A percentile compares a stretch with the other conserved stretches of the same genome.
Conservation (phyloP, 1,284 basidiomycete species). For the Cryptococcus sp. region DNA sequence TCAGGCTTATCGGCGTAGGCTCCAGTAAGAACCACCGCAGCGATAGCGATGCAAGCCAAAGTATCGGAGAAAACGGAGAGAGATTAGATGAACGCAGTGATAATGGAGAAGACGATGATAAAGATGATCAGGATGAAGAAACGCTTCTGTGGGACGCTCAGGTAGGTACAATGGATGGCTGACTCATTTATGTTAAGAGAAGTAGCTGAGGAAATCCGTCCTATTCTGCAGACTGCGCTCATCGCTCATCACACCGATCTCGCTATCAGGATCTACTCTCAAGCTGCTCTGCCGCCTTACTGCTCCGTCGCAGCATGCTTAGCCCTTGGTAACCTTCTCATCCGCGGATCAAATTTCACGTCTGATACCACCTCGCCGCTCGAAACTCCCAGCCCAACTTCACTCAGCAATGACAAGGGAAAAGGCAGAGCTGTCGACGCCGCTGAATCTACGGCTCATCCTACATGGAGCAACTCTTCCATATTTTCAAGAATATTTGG, state of each 20-base stretch:
- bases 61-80: conserved; percentile 5
- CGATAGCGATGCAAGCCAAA: no score
- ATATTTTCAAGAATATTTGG: not conserved
- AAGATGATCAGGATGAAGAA: conserved; percentile 34
- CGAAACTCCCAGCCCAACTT: not conserved
- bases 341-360: conserved; percentile 32
- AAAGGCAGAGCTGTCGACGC: conserved; percentile 13
- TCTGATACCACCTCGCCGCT: conserved; percentile 15
- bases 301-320: conserved; percentile 43
- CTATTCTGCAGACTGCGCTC: conserved; percentile 36
- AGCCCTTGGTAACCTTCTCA: conserved; percentile 44
- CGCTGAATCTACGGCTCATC: not conserved
- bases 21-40: conserved; percentile 3
- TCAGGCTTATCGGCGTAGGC: conserved; percentile 11
- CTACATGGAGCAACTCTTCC: not conserved
- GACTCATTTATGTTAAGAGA: not conserved
- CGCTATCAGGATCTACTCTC: conserved; percentile 39
- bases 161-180: conserved; percentile 23
- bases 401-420: conserved; percentile 10
- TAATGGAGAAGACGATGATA: conserved; percentile 8
- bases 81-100: conserved; percentile 5
- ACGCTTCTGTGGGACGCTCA: conserved; percentile 47
- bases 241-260: conserved; percentile 43
- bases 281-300: conserved; percentile 44
- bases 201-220: conserved; percentile 1